Percentiles rank a stretch among this genome's conserved stretches.
Evolutionary conservation across 768 basidiomycete species (phyloP).

Genomic region (Rhizopogon vulgaris): DNA sequence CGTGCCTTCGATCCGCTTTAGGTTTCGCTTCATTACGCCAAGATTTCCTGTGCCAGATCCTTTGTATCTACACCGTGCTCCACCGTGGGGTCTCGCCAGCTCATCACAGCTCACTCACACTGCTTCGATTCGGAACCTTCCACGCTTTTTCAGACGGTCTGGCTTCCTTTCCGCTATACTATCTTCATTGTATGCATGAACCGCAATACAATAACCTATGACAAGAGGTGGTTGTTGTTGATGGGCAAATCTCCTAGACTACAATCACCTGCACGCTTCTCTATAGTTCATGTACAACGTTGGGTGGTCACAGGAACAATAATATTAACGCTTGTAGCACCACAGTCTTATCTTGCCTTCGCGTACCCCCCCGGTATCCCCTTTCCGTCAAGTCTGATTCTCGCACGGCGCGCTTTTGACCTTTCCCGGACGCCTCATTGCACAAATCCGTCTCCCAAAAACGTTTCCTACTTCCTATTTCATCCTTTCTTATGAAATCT

Average conservation of each 20-base stretch:
- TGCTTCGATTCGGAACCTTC: background rate
- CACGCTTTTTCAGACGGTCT: background rate
- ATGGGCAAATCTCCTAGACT: slow-evolving; percentile 3
- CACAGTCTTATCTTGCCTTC: too few species aligned
- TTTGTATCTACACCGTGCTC: background rate
- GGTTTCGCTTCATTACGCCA: background rate
- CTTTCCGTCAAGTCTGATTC: slow-evolving; percentile 11
- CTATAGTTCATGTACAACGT: slow-evolving; percentile 12
- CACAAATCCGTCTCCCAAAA: background rate
- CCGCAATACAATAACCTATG: background rate
- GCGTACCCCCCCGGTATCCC: background rate
- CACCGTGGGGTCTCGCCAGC: background rate
- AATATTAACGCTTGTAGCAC: background rate
- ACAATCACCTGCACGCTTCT: slow-evolving; percentile 9
- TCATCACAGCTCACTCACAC: too few species aligned
- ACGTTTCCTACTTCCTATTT: background rate
- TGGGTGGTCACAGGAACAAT: slow-evolving; percentile 8
- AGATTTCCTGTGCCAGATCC: background rate
- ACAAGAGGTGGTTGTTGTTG: background rate
- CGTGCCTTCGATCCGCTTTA: slow-evolving; percentile 5
- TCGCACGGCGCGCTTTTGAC: slow-evolving; percentile 11
- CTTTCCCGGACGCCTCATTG: slow-evolving; percentile 13
- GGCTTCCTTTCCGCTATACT: too few species aligned
- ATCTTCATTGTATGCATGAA: too few species aligned
- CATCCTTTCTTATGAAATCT: slow-evolving; percentile 8